Conservation (phyloP, 257 asterid genomes). For the Lithospermum erythrorhizon region DNA sequence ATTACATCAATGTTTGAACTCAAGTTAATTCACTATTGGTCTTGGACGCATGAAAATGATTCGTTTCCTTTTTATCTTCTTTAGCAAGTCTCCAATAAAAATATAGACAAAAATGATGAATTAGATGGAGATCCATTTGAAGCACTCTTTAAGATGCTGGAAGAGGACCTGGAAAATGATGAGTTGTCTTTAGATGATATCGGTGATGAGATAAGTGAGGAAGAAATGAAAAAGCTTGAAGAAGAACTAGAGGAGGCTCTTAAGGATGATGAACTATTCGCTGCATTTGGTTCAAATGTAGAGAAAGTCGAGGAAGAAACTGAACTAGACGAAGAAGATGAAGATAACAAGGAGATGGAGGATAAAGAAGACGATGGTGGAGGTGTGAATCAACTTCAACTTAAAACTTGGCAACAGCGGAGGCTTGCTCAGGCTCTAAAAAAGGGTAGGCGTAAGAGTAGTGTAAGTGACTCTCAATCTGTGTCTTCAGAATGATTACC, state of each 20-base stretch:
- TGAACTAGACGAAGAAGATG: conserved; percentile 27
- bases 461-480: conserved; percentile 35
- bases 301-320: conserved; percentile 20
- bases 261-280: conserved; percentile 64
- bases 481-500: not conserved
- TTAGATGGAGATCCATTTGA: conserved; percentile 85
- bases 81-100: conserved; percentile 29
- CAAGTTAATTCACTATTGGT: not conserved
- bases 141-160: conserved; percentile 77
- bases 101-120: conserved; percentile 37
- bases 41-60: not conserved
- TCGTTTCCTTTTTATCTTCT: conserved; percentile 12
- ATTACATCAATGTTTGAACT: not conserved
- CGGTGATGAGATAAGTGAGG: conserved; percentile 60
- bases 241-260: conserved; percentile 77
- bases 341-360: conserved; percentile 14
- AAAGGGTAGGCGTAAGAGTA: conserved; percentile 82
- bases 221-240: conserved; percentile 69
- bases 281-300: conserved; percentile 30
- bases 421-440: conserved; percentile 79
- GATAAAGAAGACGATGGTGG: conserved; percentile 32
- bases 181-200: conserved; percentile 31
- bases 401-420: conserved; percentile 76
- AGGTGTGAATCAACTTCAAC: conserved; percentile 41
- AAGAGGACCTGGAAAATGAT: conserved; percentile 82